Evolutionary conservation across 768 basidiomycete genomes (phyloP), one percentile per base, ranked within the genome.

Genomic region (Pleurotus tuoliensis): DNA sequence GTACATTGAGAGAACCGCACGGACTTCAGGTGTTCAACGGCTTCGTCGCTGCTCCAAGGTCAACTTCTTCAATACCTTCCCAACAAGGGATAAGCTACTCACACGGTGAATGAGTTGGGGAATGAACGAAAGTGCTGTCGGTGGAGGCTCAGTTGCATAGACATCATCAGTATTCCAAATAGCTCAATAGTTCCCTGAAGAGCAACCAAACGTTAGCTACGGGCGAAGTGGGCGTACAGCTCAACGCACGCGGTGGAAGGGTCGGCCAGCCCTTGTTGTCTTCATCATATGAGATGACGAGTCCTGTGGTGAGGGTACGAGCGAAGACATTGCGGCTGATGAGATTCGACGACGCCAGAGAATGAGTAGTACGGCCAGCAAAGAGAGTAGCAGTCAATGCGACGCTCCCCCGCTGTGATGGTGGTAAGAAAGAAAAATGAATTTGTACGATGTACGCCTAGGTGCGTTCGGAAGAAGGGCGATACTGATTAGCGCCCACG

Each of bases 211-310:
- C 40, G 55, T 57, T 37, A 52, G 34, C 48, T 50, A 47, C 38
- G 4, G 30, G 45, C 18, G 61, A 57, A 5, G 24, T 4, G 46
- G 60, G 55, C 45, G 57, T 55, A 58, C 54, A 64, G 58, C 46
- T 41, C 30, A 44, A 67, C 67, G 59, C 56, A 90, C 94, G 84
- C 95, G 95, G 71, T 94, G 82, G 71, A 87, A 97, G 11, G 94
- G 94, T 63, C 94, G 82, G 59, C 94, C 94, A 66, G 94, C 86
- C 78, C 93, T 92, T 68, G 94, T 96, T 12, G 92, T 96, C 84
- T 96, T 95, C 94, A 98, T 97, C 91, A 96, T 92, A 71, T 96
- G 94, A 25, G 91, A 92, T 39, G 89, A 84, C 61, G 82, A 83
- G 40, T 53, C 51, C 38, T 53, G 51, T 39, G 51, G 37, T 51